Evolutionary conservation across 169 alveolate species (phyloP), one percentile per base, ranked within the genome.

Genomic region (Eimeria acervulina): DNA sequence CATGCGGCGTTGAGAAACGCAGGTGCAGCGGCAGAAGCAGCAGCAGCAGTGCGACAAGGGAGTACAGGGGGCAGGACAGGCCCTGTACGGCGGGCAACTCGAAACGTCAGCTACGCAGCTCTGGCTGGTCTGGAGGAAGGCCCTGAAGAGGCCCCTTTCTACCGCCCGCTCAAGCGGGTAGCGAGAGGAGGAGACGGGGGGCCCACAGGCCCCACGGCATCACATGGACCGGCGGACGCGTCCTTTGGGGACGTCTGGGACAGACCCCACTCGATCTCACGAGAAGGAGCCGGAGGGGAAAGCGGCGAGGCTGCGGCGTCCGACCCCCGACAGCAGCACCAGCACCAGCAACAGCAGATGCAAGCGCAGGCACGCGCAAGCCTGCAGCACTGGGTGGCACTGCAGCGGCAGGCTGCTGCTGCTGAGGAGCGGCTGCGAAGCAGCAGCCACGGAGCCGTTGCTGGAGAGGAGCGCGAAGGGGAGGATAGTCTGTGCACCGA

Each of bases 391-490:
- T 80, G 89, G 89, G 89, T 61, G 36, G 89, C 89, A 12, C 63
- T 80, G 61, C 89, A 80, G 89, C 89, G 89, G 40, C 89, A 80
- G 89, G 89, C 68, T 40, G 89, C 89, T 23, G 89, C 33, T 36
- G 89, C 66, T 17, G 89, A 40, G 28, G 89, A 80, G 89, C 12
- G 63, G 66, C 66, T 40, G 68, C 89, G 38, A 15, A 52, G 23
- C 66, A 36, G 63, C 68, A 80, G 61, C 89, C 89, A 80, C 36
- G 63, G 89, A 38, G 68, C 68, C 61, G 40, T 51, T 33, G 31
- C 33, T 33, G 36, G 66, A 61, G 47, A 52, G 17, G 89, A 40
- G 89, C 68, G 55, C 55, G 55, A 47, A 44, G 63, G 38, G n/a
- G 89, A 80, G 8, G 66, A 28, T 6, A 40, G 44, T 40, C 12